These are phyloP conservation scores for Cyberlindnera petersonii DNA, from an alignment of 805 yeast species.

Conservation along the genomic window DNA sequence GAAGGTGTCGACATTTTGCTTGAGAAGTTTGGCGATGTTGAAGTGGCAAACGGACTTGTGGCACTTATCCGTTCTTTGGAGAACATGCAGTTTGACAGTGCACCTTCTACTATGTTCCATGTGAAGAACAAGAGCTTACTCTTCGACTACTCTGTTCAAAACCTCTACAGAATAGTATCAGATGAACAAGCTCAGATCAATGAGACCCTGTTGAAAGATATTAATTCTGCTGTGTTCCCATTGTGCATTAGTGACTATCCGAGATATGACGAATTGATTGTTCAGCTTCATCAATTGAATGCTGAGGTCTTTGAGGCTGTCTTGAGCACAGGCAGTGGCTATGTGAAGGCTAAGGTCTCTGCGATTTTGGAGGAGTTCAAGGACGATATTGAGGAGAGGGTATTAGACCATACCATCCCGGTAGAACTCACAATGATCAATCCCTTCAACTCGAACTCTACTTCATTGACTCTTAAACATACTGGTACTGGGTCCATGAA, in stretches of 20 bases:
- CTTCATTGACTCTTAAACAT: background rate
- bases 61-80: constrained; percentile 20
- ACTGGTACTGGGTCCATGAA: constrained; percentile 9
- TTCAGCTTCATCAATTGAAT: constrained; percentile 15
- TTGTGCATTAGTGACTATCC: constrained; percentile 27
- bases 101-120: constrained; percentile 27
- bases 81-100: constrained; percentile 21
- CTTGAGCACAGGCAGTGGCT: constrained; percentile 13
- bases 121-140: constrained; percentile 21
- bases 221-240: constrained; percentile 22
- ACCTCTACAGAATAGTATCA: constrained; percentile 21
- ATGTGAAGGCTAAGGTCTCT: constrained; percentile 20
- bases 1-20: constrained; percentile 19
- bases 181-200: constrained; percentile 14
- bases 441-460: constrained; percentile 14
- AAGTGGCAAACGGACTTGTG: constrained; percentile 18
- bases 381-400: constrained; percentile 15
- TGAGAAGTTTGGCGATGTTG: constrained; percentile 9
- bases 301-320: constrained; percentile 7
- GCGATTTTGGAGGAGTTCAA: constrained; percentile 26
- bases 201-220: background rate
- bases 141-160: constrained; percentile 19
- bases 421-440: constrained; percentile 31
- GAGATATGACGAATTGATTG: constrained; percentile 23
- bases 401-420: constrained; percentile 17